Conservation (phyloP, 352 stramenopile species). For the Pythium aristosporum region DNA sequence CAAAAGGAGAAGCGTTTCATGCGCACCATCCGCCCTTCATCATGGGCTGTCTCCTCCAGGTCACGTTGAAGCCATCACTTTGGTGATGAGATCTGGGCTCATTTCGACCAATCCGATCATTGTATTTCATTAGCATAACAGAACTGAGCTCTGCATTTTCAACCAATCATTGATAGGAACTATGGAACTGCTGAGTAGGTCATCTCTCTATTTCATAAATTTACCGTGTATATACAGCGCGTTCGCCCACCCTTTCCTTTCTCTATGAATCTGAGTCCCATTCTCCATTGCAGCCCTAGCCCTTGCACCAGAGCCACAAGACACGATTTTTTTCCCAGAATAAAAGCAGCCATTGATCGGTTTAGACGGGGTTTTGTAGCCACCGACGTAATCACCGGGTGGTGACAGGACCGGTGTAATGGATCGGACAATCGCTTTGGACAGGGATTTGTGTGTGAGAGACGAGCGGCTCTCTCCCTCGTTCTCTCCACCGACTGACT, state of each 20-base stretch:
- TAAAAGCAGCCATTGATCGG: not conserved
- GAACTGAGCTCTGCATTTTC: too few relatives aligned
- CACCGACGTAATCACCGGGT: not conserved
- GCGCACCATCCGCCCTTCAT: conserved; percentile 5
- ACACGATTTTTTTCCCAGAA: conserved; percentile 16
- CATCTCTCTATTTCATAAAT: not conserved
- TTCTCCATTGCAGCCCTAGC: not conserved
- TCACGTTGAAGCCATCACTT: conserved; percentile 7
- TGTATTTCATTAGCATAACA: too few relatives aligned
- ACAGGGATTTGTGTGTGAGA: conserved; percentile 14
- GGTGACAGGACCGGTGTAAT: not conserved
- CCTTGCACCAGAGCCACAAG: conserved; percentile 4
- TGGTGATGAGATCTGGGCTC: not conserved
- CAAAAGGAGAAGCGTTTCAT: conserved; percentile 1
- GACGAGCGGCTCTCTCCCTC: conserved; percentile 8
- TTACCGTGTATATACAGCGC: not conserved
- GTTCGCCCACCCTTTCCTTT: not conserved
- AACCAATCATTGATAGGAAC: not conserved
- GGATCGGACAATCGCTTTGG: not conserved
- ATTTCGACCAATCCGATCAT: not conserved
- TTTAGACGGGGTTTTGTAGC: conserved; percentile 12
- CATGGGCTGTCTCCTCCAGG: not conserved
- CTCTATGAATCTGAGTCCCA: conserved; percentile 1
- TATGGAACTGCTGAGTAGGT: not conserved
- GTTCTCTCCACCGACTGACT: conserved; percentile 12